phyloP scores from a whole-genome alignment of 164 flowering plant species.

The Santalum album region DNA sequence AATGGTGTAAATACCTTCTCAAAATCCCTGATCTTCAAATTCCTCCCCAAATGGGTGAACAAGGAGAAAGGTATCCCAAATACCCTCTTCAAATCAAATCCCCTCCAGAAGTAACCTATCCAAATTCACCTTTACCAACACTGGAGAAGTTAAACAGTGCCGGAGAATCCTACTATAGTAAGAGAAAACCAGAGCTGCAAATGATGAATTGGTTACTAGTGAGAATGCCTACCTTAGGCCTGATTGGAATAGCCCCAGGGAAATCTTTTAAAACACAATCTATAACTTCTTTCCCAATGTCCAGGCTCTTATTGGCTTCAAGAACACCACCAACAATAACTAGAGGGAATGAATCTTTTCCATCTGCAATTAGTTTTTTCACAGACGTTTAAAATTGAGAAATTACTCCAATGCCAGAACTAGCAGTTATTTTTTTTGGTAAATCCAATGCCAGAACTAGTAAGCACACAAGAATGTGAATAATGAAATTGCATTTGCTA shows the following conservation, averaged over 20 bases:
- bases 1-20: too few relatives aligned
- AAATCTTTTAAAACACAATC: constrained; percentile 44
- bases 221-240: constrained; percentile 67
- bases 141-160: too few relatives aligned
- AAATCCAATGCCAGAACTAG: too few relatives aligned
- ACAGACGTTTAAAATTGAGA: not conserved
- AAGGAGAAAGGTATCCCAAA: too few relatives aligned
- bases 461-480: not conserved
- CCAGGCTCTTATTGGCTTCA: constrained; percentile 80
- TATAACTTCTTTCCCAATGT: constrained; percentile 73
- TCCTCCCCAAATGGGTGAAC: too few relatives aligned
- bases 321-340: constrained; percentile 98
- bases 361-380: constrained; percentile 49
- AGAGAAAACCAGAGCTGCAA: too few relatives aligned
- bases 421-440: too few relatives aligned
- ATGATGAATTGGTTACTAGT: not conserved
- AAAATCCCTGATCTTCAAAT: too few relatives aligned
- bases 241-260: constrained; percentile 59
- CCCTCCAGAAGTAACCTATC: too few relatives aligned
- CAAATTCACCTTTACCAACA: too few relatives aligned
- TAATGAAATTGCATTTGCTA: not conserved
- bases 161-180: too few relatives aligned
- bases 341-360: constrained; percentile 62
- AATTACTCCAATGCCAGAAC: not conserved
- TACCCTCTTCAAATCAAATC: too few relatives aligned